Base-by-base conservation (phyloP, 1,284 basidiomycete genomes). In the Puccinia polysora region DNA sequence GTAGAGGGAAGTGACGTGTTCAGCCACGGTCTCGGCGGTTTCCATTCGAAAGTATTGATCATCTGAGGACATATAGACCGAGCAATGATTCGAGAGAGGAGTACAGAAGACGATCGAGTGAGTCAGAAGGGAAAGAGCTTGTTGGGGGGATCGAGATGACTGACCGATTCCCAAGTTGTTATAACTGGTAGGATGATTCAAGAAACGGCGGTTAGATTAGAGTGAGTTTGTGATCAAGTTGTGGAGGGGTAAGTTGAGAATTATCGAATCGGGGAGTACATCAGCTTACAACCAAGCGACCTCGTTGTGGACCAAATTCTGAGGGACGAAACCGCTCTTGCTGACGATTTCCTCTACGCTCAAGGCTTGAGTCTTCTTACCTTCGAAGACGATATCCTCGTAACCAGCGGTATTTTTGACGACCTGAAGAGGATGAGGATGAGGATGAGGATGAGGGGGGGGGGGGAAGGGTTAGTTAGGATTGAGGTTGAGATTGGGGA, bases 1-100 rank as follows among this genome's bases (percentile, higher is more conserved):
- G 81, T 92, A 99, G 73, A 98, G 87, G 14, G 94, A 93, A 34
- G 79, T 75, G 38, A 80, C 76, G 69, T 80, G 79, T 63, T 79
- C 78, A 4, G 78, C 78, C 25, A 80, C 75, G 15, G 79, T 80
- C 74, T 78, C 77, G 38, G 78, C 74, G 52, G 68, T 75, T 73
- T 80, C 79, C 69, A 78, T 75, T 23, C 78, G 77, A 75, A 80
- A 80, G 75, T 80, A 80, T 60, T 76, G 79, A 74, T 80, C 78
- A 55, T 78, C 79, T 71, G 78, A 78, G 38, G 20, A 43, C 18
- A 15, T 28, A 30, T 4, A 38, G 25, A 12, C n/a, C n/a, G n/a
- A n/a, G n/a, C n/a, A n/a, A 30, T n/a, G 6, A 45, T 28, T 28
- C 25, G 23, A 3, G 23, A 23, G 40, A 60, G 43, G 25, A 60